Percentiles rank a stretch among this genome's conserved stretches.
Evolutionary conservation across 352 stramenopile species (phyloP).

Genomic region (Hyaloperonospora arabidopsidis): DNA sequence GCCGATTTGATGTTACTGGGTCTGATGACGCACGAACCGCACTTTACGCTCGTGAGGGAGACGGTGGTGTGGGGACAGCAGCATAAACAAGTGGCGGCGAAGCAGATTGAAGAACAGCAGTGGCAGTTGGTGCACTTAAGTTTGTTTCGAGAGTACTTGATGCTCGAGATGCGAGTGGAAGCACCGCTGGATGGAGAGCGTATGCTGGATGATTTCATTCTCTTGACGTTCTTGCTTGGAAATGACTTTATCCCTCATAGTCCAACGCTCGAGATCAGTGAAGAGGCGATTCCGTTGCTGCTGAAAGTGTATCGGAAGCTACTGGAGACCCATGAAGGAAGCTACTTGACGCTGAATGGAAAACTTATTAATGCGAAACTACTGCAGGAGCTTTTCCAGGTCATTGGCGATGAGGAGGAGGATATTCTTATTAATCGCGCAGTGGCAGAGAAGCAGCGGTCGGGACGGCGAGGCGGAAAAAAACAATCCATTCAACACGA

Average conservation of each 20-base stretch:
- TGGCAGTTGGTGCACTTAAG: constrained; percentile 97
- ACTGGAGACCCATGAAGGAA: constrained; percentile 64
- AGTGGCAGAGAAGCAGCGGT: constrained; percentile 44
- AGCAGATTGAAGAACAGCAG: constrained; percentile 92
- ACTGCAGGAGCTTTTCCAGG: constrained; percentile 88
- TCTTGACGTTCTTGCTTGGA: constrained; percentile 99
- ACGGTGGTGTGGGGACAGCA: constrained; percentile 92
- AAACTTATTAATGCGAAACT: constrained; percentile 85
- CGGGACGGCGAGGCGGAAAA: constrained; percentile 25
- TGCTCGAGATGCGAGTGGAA: constrained; percentile 91
- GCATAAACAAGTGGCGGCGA: constrained; percentile 49
- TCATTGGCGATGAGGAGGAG: constrained; percentile 91
- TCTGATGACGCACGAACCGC: constrained; percentile 96
- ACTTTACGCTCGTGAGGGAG: constrained; percentile 98
- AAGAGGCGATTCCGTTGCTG: constrained; percentile 95
- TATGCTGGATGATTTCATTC: constrained; percentile 99
- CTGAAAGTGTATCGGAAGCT: constrained; percentile 88
- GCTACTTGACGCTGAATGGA: constrained; percentile 90
- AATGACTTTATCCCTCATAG: constrained; percentile 99
- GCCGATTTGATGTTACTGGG: constrained; percentile 98
- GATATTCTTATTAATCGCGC: constrained; percentile 86
- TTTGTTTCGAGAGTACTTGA: constrained; percentile 95
- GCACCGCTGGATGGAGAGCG: constrained; percentile 78
- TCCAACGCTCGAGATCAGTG: constrained; percentile 96
- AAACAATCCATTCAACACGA: constrained; percentile 32